These are phyloP conservation scores for Coemansia sp. DNA, from an alignment of 192 early-diverging fungal species.

Conservation along the genomic window DNA sequence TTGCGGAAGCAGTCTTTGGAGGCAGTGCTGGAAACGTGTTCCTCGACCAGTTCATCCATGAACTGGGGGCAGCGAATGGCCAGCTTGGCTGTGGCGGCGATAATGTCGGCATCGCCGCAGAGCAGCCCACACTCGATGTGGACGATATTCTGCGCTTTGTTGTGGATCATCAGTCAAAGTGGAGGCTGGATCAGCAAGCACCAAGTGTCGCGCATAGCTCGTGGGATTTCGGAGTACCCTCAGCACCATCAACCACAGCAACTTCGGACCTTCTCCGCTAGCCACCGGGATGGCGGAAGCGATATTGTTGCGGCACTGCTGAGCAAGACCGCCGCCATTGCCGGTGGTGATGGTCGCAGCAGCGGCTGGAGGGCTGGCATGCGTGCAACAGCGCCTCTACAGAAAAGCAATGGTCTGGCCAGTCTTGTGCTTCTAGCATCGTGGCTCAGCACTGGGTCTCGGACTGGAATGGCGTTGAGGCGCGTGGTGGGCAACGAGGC, in stretches of 20 bases:
- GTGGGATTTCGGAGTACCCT: slow-evolving; percentile 53
- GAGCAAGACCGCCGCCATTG: not conserved
- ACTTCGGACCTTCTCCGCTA: slow-evolving; percentile 1
- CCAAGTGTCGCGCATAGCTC: slow-evolving; percentile 50
- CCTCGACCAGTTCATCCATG: slow-evolving; percentile 53
- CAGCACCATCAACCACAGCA: slow-evolving; percentile 11
- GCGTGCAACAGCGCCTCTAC: not conserved
- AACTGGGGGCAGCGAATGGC: slow-evolving; percentile 55
- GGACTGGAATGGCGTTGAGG: slow-evolving; percentile 38
- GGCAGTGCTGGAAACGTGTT: slow-evolving; percentile 39
- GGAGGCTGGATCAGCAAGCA: slow-evolving; percentile 54
- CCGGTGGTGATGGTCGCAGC: not conserved
- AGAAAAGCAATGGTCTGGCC: slow-evolving; percentile 16
- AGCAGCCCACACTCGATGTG: slow-evolving; percentile 48
- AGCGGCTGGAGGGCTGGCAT: not conserved
- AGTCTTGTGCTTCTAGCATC: slow-evolving; percentile 33
- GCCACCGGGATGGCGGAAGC: not conserved
- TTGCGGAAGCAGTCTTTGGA: slow-evolving; percentile 43
- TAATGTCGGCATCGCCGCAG: slow-evolving; percentile 44
- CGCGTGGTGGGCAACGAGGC: slow-evolving; percentile 42
- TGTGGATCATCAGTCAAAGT: slow-evolving; percentile 53
- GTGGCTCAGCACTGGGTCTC: slow-evolving; percentile 44
- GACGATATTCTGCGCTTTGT: slow-evolving; percentile 56
- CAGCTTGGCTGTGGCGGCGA: slow-evolving; percentile 36
- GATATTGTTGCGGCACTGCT: slow-evolving; percentile 5